Conservation (phyloP, 1,139 yeast species). For the Saccharomyces hybrid region DNA sequence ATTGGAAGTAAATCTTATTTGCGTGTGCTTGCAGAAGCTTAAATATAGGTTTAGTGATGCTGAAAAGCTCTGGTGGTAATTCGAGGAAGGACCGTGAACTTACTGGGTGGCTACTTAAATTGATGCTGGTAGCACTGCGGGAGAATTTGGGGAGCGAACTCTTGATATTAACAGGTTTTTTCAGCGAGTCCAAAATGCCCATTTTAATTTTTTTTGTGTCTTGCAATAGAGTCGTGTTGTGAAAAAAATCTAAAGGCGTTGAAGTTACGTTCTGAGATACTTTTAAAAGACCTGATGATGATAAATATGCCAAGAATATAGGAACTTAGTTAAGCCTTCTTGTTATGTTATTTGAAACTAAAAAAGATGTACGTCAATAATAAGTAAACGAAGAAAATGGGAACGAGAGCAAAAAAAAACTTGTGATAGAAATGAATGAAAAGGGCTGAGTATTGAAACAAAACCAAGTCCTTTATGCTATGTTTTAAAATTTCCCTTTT, state of each 20-base stretch:
- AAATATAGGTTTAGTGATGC: slow-evolving; percentile 12
- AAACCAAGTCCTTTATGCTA: neutral
- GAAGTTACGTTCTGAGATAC: neutral
- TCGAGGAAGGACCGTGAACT: slow-evolving; percentile 8
- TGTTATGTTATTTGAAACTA: neutral
- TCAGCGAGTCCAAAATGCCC: slow-evolving; percentile 6
- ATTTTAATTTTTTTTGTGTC: neutral
- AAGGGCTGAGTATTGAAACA: neutral
- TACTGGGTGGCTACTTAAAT: neutral
- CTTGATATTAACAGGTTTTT: neutral
- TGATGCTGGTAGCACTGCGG: neutral
- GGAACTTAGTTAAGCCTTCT: neutral
- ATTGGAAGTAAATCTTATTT: slow-evolving; percentile 14
- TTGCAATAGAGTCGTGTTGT: neutral
- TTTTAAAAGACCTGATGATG: neutral
- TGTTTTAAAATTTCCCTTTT: neutral
- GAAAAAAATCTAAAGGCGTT: neutral
- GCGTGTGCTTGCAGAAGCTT: slow-evolving; percentile 14
- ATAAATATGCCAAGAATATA: neutral
- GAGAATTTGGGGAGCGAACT: neutral
- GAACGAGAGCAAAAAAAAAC: neutral
- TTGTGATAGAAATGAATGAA: neutral
- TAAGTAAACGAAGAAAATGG: neutral
- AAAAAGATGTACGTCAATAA: neutral
- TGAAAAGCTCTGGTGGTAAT: slow-evolving; percentile 13